Evolutionary conservation across 192 early-diverging fungal species (phyloP), one percentile per base, ranked within the genome.

Genomic region (Haplosporangium gracile): DNA sequence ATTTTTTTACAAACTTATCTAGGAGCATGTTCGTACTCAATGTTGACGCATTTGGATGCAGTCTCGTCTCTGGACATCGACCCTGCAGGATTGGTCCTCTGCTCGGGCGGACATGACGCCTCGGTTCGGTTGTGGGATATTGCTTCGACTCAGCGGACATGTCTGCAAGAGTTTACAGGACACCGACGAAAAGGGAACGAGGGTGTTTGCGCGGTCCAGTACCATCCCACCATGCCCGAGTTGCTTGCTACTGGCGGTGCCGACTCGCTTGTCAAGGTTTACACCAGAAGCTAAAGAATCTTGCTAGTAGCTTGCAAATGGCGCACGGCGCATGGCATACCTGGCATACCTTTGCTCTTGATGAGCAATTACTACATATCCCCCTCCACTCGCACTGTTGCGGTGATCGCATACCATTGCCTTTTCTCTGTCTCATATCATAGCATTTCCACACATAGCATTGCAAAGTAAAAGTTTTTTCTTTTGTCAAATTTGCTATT

Each of bases 81-180:
- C 55, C 88, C 93, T 11, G 88, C 89, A 18, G 96, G 95, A 36
- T 75, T 93, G 42, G 82, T 89, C 15, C 80, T 97, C 15, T 80
- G 78, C 45, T 83, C 76, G 7, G 77, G 82, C 91, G 95, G 95
- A 0, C 95, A 97, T 81, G 95, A 97, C 82, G 90, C 91, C 47
- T 95, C 95, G 1, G 88, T 97, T 22, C 92, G 95, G 39, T 89
- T 95, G 81, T 97, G 95, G 95, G 95, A 97, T 77, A 88, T 97
- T 40, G 80, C 85, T 32, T 87, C 87, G 3, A 77, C 88, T 15
- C 91, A 91, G 32, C 89, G 90, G 34, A 68, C 88, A 29, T 95
- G 95, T 83, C 65, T 95, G 24, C 95, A 97, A 83, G 95, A 96
- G 82, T 93, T 95, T 73, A 84, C 90, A 22, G 90, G 94, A 0